These are phyloP conservation scores for Zoysia matrella DNA, from an alignment of 202 grass and related monocot genomes.

Conservation along the genomic window DNA sequence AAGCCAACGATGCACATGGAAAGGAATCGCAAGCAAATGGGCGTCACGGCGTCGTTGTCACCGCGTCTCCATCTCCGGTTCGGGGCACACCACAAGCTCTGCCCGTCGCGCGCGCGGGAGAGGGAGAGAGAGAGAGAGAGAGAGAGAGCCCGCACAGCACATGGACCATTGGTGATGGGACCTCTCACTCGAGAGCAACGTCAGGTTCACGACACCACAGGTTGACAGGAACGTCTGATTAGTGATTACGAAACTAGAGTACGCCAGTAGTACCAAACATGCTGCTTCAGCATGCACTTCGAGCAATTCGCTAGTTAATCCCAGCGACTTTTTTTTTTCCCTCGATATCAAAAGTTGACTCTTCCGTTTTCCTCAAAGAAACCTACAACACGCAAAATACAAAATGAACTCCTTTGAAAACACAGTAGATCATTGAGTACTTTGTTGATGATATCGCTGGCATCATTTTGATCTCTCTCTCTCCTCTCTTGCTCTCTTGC, in stretches of 20 bases:
- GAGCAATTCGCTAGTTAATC: no score
- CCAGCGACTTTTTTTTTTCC: no score
- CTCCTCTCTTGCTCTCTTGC: neutral
- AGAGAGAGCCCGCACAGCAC: neutral
- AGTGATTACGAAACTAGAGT: neutral
- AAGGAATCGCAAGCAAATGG: neutral
- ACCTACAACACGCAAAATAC: no score
- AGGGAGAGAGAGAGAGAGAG: no score
- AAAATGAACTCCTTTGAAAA: no score
- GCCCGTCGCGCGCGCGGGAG: neutral
- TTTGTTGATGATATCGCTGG: no score
- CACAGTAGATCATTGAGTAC: no score
- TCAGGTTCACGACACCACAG: slow-evolving; percentile 20
- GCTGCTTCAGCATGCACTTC: no score
- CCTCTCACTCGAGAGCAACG: slow-evolving; percentile 7
- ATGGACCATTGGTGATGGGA: neutral
- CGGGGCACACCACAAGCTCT: neutral
- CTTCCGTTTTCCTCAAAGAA: no score
- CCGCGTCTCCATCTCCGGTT: neutral
- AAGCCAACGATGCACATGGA: neutral
- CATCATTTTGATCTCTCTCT: no score
- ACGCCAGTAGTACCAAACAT: no score
- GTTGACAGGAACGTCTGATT: neutral
- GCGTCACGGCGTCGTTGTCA: neutral
- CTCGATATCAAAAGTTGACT: no score